Evolutionary conservation across 2,329 filamentous ascomycete species (phyloP), one percentile per base, ranked within the genome.

Genomic region (Talaromyces amestolkiae): DNA sequence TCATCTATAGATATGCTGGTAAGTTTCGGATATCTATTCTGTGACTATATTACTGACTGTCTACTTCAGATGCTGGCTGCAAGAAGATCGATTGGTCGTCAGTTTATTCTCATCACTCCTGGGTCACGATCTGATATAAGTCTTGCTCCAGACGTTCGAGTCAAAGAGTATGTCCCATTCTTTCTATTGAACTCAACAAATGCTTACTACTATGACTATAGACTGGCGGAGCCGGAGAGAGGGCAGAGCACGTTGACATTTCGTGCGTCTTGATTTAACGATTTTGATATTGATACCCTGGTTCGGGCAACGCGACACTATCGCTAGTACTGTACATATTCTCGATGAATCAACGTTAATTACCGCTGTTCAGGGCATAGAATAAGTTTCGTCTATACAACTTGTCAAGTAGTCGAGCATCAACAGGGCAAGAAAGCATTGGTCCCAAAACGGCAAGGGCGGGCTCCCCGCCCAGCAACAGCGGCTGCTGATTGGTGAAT

Each of bases 41-140:
- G 61, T 67, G 35, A 61, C 53, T 68, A 27, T 65, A 22, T 45
- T 43, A 10, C 56, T 70, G 73, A 65, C 66, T 43, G 19, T 37
- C n/a, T 33, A 43, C 47, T 11, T 56, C 70, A 92, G 89, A 93
- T 97, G 71, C 85, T 88, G 66, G 91, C 92, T 19, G 95, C 95
- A 43, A 87, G 95, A 72, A 87, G 91, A 35, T 91, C 92, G 1
- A 89, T 95, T n/a, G 92, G 93, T 31, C 87, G 92, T 68, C 95
- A 99, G 76, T 99, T 96, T 73, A 93, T 99, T 69, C 86, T 99
- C 64, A 99, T 99, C 75, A 97, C 94, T 2, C 95, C 95, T 33
- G 96, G 97, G 71, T 90, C 90, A 56, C 92, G 96, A 79, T 79
- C 75, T 11, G 80, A 82, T 58, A 82, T 82, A 63, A 79, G 72